phyloP scores from a whole-genome alignment of 257 asterid genomes.

The Fraxinus pennsylvanica region DNA sequence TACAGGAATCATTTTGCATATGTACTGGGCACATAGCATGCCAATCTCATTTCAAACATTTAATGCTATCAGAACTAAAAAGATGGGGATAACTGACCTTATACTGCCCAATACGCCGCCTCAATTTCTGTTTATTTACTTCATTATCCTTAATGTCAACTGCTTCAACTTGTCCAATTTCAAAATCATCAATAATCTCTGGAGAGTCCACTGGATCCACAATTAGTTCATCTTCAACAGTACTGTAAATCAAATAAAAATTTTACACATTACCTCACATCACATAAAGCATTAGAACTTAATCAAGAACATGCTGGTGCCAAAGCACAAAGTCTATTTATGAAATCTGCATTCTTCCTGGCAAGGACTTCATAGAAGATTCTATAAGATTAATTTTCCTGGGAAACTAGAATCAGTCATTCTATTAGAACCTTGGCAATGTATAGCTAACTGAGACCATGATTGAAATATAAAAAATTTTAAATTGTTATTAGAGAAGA shows the following conservation, averaged over 20 bases:
- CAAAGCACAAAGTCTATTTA: neutral
- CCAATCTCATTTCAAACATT: neutral
- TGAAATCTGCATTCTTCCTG: neutral
- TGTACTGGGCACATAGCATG: neutral
- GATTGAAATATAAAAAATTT: neutral
- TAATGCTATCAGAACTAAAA: constrained; percentile 4
- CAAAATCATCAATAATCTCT: constrained; percentile 88
- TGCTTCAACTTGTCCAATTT: constrained; percentile 76
- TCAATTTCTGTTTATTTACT: constrained; percentile 76
- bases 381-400: neutral
- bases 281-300: constrained; percentile 10
- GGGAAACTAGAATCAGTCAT: neutral
- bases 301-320: no score
- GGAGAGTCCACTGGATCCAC: constrained; percentile 79
- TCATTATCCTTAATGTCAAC: constrained; percentile 83
- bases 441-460: neutral
- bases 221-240: constrained; percentile 81
- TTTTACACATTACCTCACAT: constrained; percentile 33
- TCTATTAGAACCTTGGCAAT: neutral
- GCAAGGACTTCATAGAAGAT: neutral
- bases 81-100: constrained; percentile 49
- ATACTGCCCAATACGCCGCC: constrained; percentile 71
- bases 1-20: constrained; percentile 5
- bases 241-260: constrained; percentile 53
- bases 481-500: neutral